Percentiles rank a stretch among this genome's conserved stretches.
Evolutionary conservation across 225 moss, liverwort and hornwort species (phyloP).

Genomic region (Sphagnum contortum): DNA sequence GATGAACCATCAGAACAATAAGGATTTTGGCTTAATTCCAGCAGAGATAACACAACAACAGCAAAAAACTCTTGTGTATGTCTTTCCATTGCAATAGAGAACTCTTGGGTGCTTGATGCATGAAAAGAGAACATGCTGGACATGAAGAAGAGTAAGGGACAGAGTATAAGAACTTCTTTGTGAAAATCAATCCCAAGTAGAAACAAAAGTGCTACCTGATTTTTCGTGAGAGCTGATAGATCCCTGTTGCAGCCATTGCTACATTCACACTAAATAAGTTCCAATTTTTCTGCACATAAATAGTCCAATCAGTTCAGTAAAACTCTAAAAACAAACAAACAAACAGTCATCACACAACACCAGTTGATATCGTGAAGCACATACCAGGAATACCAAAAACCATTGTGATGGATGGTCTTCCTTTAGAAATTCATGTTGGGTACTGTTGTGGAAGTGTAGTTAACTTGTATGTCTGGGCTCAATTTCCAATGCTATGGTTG

Average conservation of each 20-base stretch:
- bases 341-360: not conserved
- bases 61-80: not conserved
- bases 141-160: not conserved
- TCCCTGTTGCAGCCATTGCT: constrained; percentile 72
- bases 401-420: no score
- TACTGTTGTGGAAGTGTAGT: no score
- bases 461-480: no score
- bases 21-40: not conserved
- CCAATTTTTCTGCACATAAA: constrained; percentile 77
- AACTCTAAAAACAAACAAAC: not conserved
- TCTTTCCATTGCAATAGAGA: not conserved
- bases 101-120: no score
- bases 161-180: not conserved
- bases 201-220: constrained; percentile 29
- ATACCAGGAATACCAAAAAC: no score
- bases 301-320: not conserved
- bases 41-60: not conserved
- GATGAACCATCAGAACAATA: not conserved
- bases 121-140: not conserved
- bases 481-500: no score
- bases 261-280: constrained; percentile 87
- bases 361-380: no score
- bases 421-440: no score
- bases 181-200: constrained; percentile 2
- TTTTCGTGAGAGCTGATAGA: constrained; percentile 87